These are phyloP conservation scores for Calonectria hongkongensis DNA, from an alignment of 2,329 filamentous ascomycete genomes.

Conservation along the genomic window DNA sequence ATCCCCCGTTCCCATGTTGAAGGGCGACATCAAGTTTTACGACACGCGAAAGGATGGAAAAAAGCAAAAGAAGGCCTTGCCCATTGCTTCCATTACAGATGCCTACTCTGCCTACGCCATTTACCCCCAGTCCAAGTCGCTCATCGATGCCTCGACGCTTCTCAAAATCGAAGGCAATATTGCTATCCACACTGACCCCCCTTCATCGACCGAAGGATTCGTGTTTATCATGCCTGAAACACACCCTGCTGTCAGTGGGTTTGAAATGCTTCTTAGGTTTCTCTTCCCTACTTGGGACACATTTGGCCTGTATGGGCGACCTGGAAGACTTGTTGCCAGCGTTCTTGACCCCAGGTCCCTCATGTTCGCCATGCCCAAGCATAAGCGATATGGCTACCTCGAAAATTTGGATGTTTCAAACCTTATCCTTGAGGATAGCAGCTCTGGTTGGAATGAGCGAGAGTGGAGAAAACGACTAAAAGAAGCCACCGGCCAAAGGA, in stretches of 20 bases:
- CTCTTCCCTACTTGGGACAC: constrained; percentile 96
- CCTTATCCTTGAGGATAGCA: constrained; percentile 87
- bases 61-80: constrained; percentile 91
- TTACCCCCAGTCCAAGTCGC: constrained; percentile 93
- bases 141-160: constrained; percentile 95
- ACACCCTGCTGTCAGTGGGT: constrained; percentile 92
- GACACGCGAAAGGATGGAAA: constrained; percentile 84
- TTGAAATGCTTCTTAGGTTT: constrained; percentile 95
- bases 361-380: constrained; percentile 98
- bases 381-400: constrained; percentile 91
- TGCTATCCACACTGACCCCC: constrained; percentile 87
- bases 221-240: constrained; percentile 98
- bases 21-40: constrained; percentile 96
- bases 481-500: constrained; percentile 87
- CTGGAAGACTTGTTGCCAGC: constrained; percentile 89
- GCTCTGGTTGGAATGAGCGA: constrained; percentile 85
- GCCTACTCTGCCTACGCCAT: constrained; percentile 96
- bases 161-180: constrained; percentile 95
- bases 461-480: constrained; percentile 95
- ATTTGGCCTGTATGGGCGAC: constrained; percentile 92
- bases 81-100: constrained; percentile 93
- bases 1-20: constrained; percentile 78
- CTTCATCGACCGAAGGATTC: constrained; percentile 90
- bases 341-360: constrained; percentile 89
- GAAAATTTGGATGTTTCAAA: constrained; percentile 90